These are phyloP conservation scores for Malus hybrid DNA, from an alignment of 331 rosid species.

Conservation along the genomic window DNA sequence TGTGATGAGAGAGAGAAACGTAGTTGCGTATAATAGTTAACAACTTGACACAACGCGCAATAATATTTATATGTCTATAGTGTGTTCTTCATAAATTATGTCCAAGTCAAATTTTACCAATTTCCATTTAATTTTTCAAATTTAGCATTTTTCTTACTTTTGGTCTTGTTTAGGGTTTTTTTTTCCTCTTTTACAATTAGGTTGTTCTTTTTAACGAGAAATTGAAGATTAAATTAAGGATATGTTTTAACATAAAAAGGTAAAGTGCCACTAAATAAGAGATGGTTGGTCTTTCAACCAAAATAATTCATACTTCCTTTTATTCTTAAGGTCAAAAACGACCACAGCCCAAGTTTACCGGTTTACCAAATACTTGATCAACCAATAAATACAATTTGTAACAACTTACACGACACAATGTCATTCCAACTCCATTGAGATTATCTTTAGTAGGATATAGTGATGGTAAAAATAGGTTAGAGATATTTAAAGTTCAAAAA, in stretches of 20 bases:
- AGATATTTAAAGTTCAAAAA: too few species aligned
- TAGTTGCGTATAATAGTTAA: too few species aligned
- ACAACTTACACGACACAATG: too few species aligned
- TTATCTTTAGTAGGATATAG: too few species aligned
- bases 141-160: neutral
- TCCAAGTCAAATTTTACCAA: neutral
- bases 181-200: neutral
- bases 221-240: too few species aligned
- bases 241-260: neutral
- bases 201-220: neutral
- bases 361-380: too few species aligned
- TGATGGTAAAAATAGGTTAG: too few species aligned
- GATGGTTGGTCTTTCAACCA: neutral
- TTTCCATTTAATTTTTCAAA: neutral
- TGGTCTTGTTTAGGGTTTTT: neutral
- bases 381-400: too few species aligned
- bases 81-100: neutral
- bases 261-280: neutral
- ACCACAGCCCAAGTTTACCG: neutral
- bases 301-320: neutral
- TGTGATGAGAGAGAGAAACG: too few species aligned
- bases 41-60: too few species aligned
- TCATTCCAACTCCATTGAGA: too few species aligned
- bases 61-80: rapidly evolving
- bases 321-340: too few species aligned